A percentile compares a stretch with the other conserved stretches of the same genome.
phyloP scores from a whole-genome alignment of 768 basidiomycete species.

The Boletus rex-veris region DNA sequence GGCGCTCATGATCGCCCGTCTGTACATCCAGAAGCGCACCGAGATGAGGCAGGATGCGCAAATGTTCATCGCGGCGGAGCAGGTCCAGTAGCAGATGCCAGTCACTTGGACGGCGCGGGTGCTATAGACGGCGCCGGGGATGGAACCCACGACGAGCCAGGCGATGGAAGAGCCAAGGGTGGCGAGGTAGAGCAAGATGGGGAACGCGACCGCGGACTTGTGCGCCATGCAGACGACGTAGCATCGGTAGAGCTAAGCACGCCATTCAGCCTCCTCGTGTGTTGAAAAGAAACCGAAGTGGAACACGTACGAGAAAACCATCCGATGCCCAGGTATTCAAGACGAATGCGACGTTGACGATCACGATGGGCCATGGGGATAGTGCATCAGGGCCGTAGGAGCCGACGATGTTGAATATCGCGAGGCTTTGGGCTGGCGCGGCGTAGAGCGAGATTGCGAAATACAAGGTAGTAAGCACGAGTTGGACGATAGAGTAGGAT shows the following conservation, averaged over 20 bases:
- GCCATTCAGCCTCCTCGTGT: not conserved
- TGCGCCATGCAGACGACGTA: conserved; percentile 18
- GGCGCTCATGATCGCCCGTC: conserved; percentile 8
- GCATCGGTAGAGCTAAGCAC: conserved; percentile 19
- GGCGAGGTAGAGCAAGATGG: conserved; percentile 14
- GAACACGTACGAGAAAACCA: conserved; percentile 20
- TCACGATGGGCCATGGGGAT: conserved; percentile 16
- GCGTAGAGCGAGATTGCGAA: conserved; percentile 17
- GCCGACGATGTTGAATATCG: conserved; percentile 5
- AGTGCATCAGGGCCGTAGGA: conserved; percentile 6
- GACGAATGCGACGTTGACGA: conserved; percentile 9
- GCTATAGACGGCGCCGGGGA: conserved; percentile 18
- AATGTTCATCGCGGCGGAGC: conserved; percentile 16
- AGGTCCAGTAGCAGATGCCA: conserved; percentile 14
- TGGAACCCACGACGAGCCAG: conserved; percentile 13
- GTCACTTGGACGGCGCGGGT: conserved; percentile 10
- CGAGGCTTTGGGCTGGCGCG: conserved; percentile 13
- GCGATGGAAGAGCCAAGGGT: conserved; percentile 15
- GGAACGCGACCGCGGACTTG: not conserved
- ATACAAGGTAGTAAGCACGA: conserved; percentile 18
- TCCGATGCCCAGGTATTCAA: conserved; percentile 24
- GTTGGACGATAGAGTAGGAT: conserved; percentile 11
- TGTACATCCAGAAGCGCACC: conserved; percentile 16
- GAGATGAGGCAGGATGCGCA: conserved; percentile 15
- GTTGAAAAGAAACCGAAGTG: no score